A percentile compares a stretch with the other conserved stretches of the same genome.
phyloP scores from a whole-genome alignment of 768 basidiomycete genomes.

The Kwoniella dejecticola region DNA sequence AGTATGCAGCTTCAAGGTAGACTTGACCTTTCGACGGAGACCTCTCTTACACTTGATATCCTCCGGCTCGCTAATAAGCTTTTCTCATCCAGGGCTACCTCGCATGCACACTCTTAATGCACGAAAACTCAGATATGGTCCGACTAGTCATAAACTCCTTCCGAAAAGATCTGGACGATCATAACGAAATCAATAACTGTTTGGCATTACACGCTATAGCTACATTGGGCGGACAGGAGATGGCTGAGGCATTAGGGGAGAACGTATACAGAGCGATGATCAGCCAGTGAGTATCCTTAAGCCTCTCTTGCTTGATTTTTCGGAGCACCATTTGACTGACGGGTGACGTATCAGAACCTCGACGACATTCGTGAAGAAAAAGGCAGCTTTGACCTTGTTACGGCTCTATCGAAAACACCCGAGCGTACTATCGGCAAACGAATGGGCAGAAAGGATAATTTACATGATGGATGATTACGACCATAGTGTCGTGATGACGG shows the following conservation, averaged over 20 bases:
- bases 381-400: constrained; percentile 90
- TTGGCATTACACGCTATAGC: constrained; percentile 97
- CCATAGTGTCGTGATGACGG: constrained; percentile 89
- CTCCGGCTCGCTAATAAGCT: constrained; percentile 1
- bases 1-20: too few relatives aligned
- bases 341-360: constrained; percentile 72
- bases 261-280: constrained; percentile 94
- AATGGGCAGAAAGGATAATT: constrained; percentile 94
- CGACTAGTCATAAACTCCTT: constrained; percentile 97
- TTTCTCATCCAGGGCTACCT: constrained; percentile 99
- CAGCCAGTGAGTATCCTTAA: constrained; percentile 70
- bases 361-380: constrained; percentile 94
- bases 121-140: constrained; percentile 96
- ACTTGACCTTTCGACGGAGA: not conserved
- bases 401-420: constrained; percentile 95
- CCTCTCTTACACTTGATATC: too few relatives aligned
- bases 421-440: constrained; percentile 84
- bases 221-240: constrained; percentile 95
- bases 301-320: not conserved
- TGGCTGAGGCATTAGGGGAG: constrained; percentile 92
- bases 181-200: constrained; percentile 92
- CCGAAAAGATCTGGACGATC: constrained; percentile 91
- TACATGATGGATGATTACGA: constrained; percentile 94
- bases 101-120: constrained; percentile 94
- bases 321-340: not conserved